These are phyloP conservation scores for Inga oerstediana DNA, from an alignment of 306 rosid genomes.

Conservation along the genomic window DNA sequence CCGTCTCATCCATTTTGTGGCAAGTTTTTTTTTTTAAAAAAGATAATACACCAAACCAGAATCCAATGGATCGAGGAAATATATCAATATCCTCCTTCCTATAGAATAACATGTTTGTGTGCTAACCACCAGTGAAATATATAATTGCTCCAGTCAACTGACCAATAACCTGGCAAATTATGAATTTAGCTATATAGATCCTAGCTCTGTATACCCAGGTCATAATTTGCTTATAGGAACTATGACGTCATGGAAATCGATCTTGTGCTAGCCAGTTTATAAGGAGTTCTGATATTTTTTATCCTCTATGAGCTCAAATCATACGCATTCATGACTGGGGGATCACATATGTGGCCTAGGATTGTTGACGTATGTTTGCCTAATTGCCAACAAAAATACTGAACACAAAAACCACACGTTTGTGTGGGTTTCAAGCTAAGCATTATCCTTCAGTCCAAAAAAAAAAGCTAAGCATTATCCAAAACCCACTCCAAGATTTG, in stretches of 20 bases:
- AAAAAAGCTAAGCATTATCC: slow-evolving; percentile 34
- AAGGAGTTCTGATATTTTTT: not conserved
- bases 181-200: not conserved
- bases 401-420: not conserved
- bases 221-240: not conserved
- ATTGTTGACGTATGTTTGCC: not conserved
- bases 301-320: not conserved
- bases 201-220: not conserved
- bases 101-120: not conserved
- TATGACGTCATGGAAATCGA: not conserved
- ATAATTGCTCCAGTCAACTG: not conserved
- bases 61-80: not conserved
- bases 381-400: not conserved
- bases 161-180: not conserved
- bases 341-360: too few species aligned
- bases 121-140: not conserved
- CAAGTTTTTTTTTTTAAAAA: not conserved
- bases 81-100: not conserved
- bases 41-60: not conserved
- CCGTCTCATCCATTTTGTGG: not conserved
- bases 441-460: not conserved
- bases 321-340: too few species aligned
- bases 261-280: not conserved
- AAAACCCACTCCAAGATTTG: not conserved
- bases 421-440: slow-evolving; percentile 41